Base-by-base conservation (phyloP, 2,329 filamentous ascomycete species). In the Neofusicoccum parvum region DNA sequence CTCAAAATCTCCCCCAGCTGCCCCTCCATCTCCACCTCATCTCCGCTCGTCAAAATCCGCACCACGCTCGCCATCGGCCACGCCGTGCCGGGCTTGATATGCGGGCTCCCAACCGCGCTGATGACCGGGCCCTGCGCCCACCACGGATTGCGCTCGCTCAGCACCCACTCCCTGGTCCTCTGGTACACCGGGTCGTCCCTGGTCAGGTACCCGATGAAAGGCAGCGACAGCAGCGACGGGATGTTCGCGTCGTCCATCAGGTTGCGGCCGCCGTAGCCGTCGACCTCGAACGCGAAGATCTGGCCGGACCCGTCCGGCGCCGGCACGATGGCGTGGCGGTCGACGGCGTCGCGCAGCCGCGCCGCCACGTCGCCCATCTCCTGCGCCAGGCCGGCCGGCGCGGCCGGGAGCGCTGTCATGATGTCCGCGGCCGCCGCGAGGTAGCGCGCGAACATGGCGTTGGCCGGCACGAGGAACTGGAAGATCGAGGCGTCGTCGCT, bases 181-280 rank as follows among this genome's bases (percentile, higher is more conserved):
- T 78, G 74, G 67, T 84, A 84, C 11, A 79, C 76, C 39, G 82
- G 77, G 27, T 65, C 10, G 65, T 78, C 70, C 32, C 53, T 66
- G 46, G 79, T 72, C 0, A 79, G 69, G 64, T 88, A 91, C 7
- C 87, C 86, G 64, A 90, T 79, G 70, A 90, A 86, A 0, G 89
- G 88, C 27, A 88, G 83, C 1, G 86, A 85, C 48, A 91, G 82
- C 2, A 91, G 82, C 11, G 85, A 88, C 0, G 89, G 89, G 56
- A 91, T 86, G 68, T 91, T 91, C 36, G 89, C 88, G 66, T 91
- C 89, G 71, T 91, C 89, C 88, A 91, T 91, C 58, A 89, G 80
- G 58, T 89, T 80, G 68, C 86, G 88, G 63, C 75, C 73, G 59
- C 77, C 76, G 69, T 78, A 82, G n/a, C 81, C 81, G 66, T 84